Base-by-base conservation (phyloP, 345 rosid species). In the Eucalyptus cloeziana region DNA sequence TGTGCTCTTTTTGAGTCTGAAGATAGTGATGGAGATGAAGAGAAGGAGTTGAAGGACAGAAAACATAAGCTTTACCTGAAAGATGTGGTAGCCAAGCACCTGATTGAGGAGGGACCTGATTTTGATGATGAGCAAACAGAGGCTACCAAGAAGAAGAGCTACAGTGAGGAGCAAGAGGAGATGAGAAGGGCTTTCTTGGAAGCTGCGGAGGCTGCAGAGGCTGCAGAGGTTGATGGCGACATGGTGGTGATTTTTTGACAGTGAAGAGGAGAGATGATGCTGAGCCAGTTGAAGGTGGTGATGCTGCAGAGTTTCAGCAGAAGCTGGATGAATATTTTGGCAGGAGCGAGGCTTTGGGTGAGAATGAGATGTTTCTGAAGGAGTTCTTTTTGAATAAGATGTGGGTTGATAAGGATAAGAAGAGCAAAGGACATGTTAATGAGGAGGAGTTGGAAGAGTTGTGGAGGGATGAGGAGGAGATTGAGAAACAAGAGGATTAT, bases 31-130 rank as follows among this genome's bases (percentile, higher is more conserved):
- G 93, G 86, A 47, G 89, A 69, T 86, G 76, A 43, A 91, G 90
- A 58, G 80, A 88, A 51, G 56, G 90, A 85, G 22, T 89, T 71
- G 87, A 92, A 92, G 92, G 92, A 92, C 80, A 90, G 88, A 86
- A 92, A 93, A 91, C 91, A 90, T 67, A 89, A 93, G 30, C 89
- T 91, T 92, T 94, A 95, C 87, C 88, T 96, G 92, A 97, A 94
- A 90, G 99, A 97, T 90, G 96, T 96, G 58, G 89, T 90, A 58
- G 99, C 99, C 3, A 93, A 90, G 90, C 95, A 93, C 4, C 92
- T 96, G 94, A 92, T 96, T 64, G 98, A 97, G 87, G 94, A 92
- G 49, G 97, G 97, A 69, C 95, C 98, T 24, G 96, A 95, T 37
- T 94, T 88, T 87, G 92, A 86, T 69, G 96, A 93, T 21, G 91